Base-by-base conservation (phyloP, 2,329 filamentous ascomycete genomes). In the Tolypocladium endophyticum region DNA sequence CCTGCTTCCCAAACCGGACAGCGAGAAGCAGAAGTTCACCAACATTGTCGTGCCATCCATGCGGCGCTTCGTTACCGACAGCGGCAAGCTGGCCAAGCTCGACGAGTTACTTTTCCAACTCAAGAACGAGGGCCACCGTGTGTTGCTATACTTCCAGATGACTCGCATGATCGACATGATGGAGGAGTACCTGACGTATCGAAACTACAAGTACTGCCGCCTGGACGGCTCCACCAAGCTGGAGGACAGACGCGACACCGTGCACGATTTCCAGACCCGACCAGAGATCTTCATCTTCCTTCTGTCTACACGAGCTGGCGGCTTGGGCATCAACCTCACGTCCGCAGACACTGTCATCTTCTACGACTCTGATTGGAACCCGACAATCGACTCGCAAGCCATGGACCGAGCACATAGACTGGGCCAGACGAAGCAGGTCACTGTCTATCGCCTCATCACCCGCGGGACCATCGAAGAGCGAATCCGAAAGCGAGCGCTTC, bases 281-380 rank as follows among this genome's bases (percentile, higher is more conserved):
- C 89, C 91, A 0, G 92, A 96, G 23, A 96, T 97, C 66, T 99
- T 99, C 73, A 90, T 99, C 67, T 99, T 99, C 82, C 79, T 99
- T 41, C 80, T 99, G 47, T 96, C 92, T 25, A 99, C 94, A 0
- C 92, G 94, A 75, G 94, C 94, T 43, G 94, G 94, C 84, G 94
- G 94, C 80, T 83, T 99, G 25, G 94, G 94, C 77, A 99, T 99
- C 81, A 99, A 99, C 71, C 79, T 99, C 66, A 97, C 94, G 7
- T 88, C 90, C 58, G 94, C 94, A 25, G 94, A 99, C 72, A 99
- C 94, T 0, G 94, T 99, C 76, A 97, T 99, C 75, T 99, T 99
- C 79, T 99, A 99, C 81, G 94, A 99, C 72, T 96, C 91, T 14
- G 94, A 99, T 74, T 99, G 94, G 94, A 99, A 99, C 73, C 94